Conservation (phyloP, 768 basidiomycete genomes). For the Xerocomus brunneocitrinus region DNA sequence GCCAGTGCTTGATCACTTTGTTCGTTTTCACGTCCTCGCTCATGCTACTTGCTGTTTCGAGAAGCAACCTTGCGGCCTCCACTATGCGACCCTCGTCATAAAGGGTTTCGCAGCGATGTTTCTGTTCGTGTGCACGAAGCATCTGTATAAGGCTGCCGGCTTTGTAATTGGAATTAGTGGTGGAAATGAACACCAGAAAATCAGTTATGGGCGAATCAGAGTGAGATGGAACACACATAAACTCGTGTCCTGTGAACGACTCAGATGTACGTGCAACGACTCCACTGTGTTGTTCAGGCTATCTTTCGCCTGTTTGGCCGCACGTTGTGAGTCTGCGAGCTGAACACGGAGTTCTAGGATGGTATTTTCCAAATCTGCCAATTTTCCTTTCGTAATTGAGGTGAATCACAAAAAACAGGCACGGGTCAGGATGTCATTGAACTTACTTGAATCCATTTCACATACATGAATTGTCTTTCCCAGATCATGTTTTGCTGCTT, state of each 20-base stretch:
- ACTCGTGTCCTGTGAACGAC: not conserved
- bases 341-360: not conserved
- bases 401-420: too few relatives aligned
- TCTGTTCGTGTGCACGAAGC: not conserved
- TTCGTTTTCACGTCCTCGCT: not conserved
- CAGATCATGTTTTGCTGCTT: not conserved
- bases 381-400: too few relatives aligned
- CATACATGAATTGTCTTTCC: not conserved
- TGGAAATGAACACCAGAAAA: not conserved
- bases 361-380: not conserved
- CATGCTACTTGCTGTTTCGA: not conserved
- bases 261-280: not conserved
- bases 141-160: not conserved
- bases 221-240: not conserved
- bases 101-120: constrained; percentile 2
- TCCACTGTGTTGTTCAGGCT: not conserved
- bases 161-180: not conserved
- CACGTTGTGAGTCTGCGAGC: not conserved
- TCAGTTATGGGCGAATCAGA: not conserved
- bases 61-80: constrained; percentile 3
- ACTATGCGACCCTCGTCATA: not conserved
- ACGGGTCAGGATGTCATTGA: not conserved
- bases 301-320: not conserved
- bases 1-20: not conserved
- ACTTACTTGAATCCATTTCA: not conserved